A percentile compares a stretch with the other conserved stretches of the same genome.
Conservation (phyloP, 805 yeast species). For the Pichia membranifaciens region DNA sequence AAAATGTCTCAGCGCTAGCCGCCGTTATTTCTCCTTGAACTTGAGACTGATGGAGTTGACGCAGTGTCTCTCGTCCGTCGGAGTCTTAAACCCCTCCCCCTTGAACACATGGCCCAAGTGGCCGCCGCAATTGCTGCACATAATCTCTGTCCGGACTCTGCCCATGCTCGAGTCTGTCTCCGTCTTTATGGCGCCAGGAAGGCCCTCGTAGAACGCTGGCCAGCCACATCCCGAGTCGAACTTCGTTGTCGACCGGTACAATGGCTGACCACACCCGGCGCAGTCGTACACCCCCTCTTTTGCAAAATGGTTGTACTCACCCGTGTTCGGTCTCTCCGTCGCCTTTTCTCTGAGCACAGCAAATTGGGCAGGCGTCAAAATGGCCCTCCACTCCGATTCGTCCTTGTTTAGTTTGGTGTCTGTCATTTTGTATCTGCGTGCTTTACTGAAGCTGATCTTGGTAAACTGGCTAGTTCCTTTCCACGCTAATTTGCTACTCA, state of each 20-base stretch:
- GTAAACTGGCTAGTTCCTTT: too few species aligned
- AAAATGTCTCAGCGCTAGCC: too few species aligned
- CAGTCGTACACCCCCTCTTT: slow-evolving; percentile 67
- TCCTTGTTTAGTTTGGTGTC: not conserved
- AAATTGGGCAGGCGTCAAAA: slow-evolving; percentile 70
- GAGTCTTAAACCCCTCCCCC: slow-evolving; percentile 85
- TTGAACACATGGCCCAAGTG: slow-evolving; percentile 94
- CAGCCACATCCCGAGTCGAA: slow-evolving; percentile 94
- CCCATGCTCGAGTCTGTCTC: slow-evolving; percentile 61
- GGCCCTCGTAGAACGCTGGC: slow-evolving; percentile 93
- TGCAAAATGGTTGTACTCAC: slow-evolving; percentile 49
- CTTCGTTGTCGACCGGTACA: slow-evolving; percentile 74
- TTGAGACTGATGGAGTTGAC: slow-evolving; percentile 82
- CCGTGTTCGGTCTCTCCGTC: slow-evolving; percentile 63
- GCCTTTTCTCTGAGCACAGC: slow-evolving; percentile 68
- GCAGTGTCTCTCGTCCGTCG: slow-evolving; percentile 91
- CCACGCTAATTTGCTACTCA: too few species aligned
- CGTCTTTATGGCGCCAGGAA: slow-evolving; percentile 69
- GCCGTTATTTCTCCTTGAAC: slow-evolving; percentile 32
- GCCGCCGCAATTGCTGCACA: slow-evolving; percentile 83
- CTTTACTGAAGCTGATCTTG: too few species aligned
- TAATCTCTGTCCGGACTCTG: slow-evolving; percentile 83
- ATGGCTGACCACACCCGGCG: slow-evolving; percentile 78
- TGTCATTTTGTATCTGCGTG: too few species aligned
- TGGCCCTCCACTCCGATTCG: slow-evolving; percentile 74